These are phyloP conservation scores for Syzygium oleosum DNA, from an alignment of 345 rosid genomes.

Conservation along the genomic window DNA sequence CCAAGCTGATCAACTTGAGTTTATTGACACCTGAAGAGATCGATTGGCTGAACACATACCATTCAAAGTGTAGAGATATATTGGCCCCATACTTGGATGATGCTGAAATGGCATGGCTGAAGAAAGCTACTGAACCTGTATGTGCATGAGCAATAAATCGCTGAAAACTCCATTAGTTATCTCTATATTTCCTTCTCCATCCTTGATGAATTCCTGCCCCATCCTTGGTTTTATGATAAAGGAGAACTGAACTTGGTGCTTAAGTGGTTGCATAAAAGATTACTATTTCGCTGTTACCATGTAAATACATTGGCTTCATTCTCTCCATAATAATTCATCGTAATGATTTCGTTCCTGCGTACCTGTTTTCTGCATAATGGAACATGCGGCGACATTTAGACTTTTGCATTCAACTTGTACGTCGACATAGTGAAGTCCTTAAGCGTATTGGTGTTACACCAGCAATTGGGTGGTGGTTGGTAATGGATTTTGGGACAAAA, in stretches of 20 bases:
- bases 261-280: not conserved
- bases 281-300: not conserved
- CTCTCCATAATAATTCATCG: not conserved
- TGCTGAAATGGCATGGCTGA: conserved; percentile 78
- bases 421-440: not conserved
- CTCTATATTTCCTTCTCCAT: not conserved
- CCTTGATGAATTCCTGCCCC: not conserved
- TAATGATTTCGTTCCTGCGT: not conserved
- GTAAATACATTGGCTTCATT: not conserved
- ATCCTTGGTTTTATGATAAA: not conserved
- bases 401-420: not conserved
- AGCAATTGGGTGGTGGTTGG: not conserved
- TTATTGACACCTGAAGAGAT: conserved; percentile 57
- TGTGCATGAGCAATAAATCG: conserved; percentile 7
- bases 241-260: not conserved
- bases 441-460: not conserved
- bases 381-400: not conserved
- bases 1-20: conserved; percentile 56
- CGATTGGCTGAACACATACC: conserved; percentile 75
- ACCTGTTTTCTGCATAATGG: not conserved
- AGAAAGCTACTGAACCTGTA: conserved; percentile 80
- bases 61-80: conserved; percentile 61
- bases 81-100: conserved; percentile 62
- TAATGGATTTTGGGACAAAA: not conserved
- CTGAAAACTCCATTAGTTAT: not conserved